Percentiles rank a stretch among this genome's conserved stretches.
phyloP scores from a whole-genome alignment of 305 asterid genomes.

The Fraxinus ornus region DNA sequence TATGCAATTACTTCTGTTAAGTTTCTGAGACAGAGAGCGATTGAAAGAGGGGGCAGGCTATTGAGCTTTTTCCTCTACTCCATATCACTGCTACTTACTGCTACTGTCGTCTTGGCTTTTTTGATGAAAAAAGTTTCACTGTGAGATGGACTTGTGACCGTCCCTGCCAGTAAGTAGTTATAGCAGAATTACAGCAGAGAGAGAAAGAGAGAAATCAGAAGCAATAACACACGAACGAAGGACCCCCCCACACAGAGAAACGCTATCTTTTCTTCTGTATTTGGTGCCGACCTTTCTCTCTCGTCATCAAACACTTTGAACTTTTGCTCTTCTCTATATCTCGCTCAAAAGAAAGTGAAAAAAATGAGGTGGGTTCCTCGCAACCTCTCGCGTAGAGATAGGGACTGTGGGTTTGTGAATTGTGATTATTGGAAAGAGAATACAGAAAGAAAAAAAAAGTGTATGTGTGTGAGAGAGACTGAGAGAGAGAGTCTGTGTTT shows the following conservation, averaged over 20 bases:
- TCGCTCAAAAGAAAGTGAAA: not conserved
- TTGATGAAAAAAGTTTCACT: conserved; percentile 36
- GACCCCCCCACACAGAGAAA: not conserved
- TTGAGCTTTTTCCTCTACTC: conserved; percentile 16
- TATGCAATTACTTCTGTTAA: conserved; percentile 17
- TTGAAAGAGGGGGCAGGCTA: not conserved
- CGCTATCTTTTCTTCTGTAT: not conserved
- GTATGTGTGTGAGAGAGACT: not conserved
- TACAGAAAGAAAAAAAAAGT: conserved; percentile 7
- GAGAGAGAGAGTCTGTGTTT: not conserved
- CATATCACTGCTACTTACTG: conserved; percentile 28
- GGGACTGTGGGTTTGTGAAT: conserved; percentile 21
- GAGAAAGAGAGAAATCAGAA: not conserved
- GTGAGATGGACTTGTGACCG: conserved; percentile 39
- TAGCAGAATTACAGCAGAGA: conserved; percentile 12
- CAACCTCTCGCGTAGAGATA: conserved; percentile 33
- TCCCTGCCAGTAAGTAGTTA: conserved; percentile 28
- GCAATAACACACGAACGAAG: conserved; percentile 4
- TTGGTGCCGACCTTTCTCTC: conserved; percentile 13
- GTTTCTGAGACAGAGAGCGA: conserved; percentile 7
- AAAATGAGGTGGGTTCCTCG: conserved; percentile 36
- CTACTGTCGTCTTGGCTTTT: conserved; percentile 37
- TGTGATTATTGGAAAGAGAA: conserved; percentile 61
- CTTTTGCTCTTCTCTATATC: not conserved
- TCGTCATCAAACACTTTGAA: conserved; percentile 16